These are phyloP conservation scores for Leucocoprinus birnbaumii DNA, from an alignment of 768 basidiomycete genomes.

Conservation along the genomic window DNA sequence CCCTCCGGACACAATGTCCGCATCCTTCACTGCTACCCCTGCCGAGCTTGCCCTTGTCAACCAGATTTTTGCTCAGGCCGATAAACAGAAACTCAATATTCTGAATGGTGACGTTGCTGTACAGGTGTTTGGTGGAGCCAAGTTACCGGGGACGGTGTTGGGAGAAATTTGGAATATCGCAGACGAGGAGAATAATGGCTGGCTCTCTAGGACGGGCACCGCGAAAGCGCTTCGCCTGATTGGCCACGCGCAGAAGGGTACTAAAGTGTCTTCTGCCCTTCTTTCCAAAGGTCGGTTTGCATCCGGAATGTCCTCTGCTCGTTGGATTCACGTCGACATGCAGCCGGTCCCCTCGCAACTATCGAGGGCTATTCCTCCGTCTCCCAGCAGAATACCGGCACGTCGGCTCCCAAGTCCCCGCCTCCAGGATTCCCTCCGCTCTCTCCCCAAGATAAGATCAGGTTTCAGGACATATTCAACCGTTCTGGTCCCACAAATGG, in stretches of 20 bases:
- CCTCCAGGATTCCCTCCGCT: constrained; percentile 62
- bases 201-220: constrained; percentile 84
- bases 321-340: constrained; percentile 15
- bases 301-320: constrained; percentile 3
- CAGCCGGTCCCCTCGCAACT: constrained; percentile 82
- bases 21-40: constrained; percentile 41
- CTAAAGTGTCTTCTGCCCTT: constrained; percentile 58
- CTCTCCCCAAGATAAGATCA: constrained; percentile 76
- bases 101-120: constrained; percentile 91
- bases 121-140: constrained; percentile 79
- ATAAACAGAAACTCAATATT: constrained; percentile 78
- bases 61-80: constrained; percentile 70
- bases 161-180: constrained; percentile 94
- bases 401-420: constrained; percentile 62
- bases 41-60: constrained; percentile 60
- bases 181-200: constrained; percentile 93
- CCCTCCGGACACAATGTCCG: constrained; percentile 35
- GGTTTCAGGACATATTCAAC: constrained; percentile 79
- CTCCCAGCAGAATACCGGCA: constrained; percentile 56
- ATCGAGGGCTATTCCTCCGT: constrained; percentile 69
- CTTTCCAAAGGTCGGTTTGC: constrained; percentile 67
- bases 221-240: constrained; percentile 88
- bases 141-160: constrained; percentile 71
- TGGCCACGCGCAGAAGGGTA: constrained; percentile 89
- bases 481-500: constrained; percentile 72